Base-by-base conservation (phyloP, 306 rosid genomes). In the Coriaria nepalensis region DNA sequence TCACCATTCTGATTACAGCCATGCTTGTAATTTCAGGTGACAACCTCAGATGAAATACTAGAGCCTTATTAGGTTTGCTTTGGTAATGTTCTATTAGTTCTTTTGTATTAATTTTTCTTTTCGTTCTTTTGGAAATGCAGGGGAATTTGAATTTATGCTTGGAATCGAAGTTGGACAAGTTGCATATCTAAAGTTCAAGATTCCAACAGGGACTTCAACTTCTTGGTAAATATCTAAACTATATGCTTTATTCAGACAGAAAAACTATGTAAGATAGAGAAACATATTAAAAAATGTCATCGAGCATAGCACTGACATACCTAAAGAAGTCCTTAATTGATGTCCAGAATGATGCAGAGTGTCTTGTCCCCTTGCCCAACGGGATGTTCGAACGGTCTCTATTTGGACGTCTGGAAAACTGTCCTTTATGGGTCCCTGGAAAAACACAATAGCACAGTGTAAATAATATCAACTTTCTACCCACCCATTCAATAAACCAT, bases 261-360 rank as follows among this genome's bases (percentile, higher is more conserved):
- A 52, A 12, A 52, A 45, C 29, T 39, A 51, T 38, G 57, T 14
- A 43, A 2, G 6, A 12, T 13, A 6, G 7, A 5, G 12, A 10
- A 45, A 10, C n/a, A 45, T 13, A 45, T 10, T 45, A 10, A 6
- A 45, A 56, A 36, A 35, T 9, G 12, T 29, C 43, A 33, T 55
- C 33, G 43, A 48, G 32, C 8, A 40, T 46, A 63, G n/a, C n/a
- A n/a, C n/a, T n/a, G n/a, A 65, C 46, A 35, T 81, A 90, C 98
- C 98, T 70, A 53, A 85, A 20, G 65, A 81, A 51, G 45, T 67
- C 62, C 62, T 71, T 75, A 53, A 85, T 63, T 41, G 92, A 79
- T 52, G 60, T 59, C 85, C 95, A 85, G 4, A 77, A 43, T 32
- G 85, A 69, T 34, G 53, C 42, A 54, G 6, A 53, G 40, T 43